phyloP scores from a whole-genome alignment of 305 asterid species.

The Nicotiana rustica region DNA sequence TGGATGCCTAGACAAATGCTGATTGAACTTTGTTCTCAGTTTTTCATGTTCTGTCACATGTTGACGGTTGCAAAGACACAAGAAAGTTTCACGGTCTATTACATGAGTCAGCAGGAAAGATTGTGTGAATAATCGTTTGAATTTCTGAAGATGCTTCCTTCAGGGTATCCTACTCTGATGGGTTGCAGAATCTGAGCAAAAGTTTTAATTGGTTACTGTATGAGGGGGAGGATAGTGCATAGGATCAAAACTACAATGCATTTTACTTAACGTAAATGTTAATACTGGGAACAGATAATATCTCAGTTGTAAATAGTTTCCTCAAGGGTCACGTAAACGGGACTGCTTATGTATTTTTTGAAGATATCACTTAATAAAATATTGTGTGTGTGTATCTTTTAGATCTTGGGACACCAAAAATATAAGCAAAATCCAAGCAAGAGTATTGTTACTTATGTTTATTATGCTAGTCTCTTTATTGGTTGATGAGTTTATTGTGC shows the following conservation, averaged over 20 bases:
- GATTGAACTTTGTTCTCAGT: background rate
- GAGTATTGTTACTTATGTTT: slow-evolving; percentile 8
- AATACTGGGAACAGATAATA: background rate
- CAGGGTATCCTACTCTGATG: background rate
- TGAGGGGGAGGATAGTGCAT: background rate
- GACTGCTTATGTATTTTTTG: slow-evolving; percentile 1
- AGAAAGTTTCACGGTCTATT: background rate
- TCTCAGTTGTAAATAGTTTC: background rate
- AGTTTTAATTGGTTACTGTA: background rate
- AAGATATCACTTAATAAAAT: background rate
- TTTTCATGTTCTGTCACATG: background rate
- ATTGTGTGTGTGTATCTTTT: background rate
- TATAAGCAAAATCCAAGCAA: background rate
- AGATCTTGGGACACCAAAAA: slow-evolving; percentile 7
- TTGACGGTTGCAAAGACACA: slow-evolving; percentile 3
- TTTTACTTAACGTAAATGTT: slow-evolving; percentile 4
- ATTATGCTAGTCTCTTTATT: background rate
- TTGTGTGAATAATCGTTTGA: background rate
- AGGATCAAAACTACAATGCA: background rate
- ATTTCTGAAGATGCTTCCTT: slow-evolving; percentile 12
- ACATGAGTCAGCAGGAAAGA: slow-evolving; percentile 9
- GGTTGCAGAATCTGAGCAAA: background rate
- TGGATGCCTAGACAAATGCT: background rate
- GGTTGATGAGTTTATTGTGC: background rate
- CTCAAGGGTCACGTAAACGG: background rate